Base-by-base conservation (phyloP, 371 early-diverging fungal genomes). In the Mucor sp. region DNA sequence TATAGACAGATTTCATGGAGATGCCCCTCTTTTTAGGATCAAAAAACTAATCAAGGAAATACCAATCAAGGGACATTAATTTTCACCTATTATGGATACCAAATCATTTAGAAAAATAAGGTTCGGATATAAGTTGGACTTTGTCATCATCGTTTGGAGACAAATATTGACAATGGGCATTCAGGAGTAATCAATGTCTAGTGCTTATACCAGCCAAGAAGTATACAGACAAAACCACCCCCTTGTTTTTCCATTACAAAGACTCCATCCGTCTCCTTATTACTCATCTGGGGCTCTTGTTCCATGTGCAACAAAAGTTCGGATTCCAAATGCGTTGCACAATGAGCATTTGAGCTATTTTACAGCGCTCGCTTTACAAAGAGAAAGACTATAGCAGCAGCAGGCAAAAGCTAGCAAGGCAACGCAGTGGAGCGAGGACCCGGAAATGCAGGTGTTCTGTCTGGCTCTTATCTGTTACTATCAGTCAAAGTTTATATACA, bases 31-130 rank as follows among this genome's bases (percentile, higher is more conserved):
- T 50, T 50, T 50, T 50, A 50, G 50, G 23, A 50, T 25, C 25
- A 25, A 23, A n/a, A 50, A 25, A 9, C 12, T 9, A 50, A 50
- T 50, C 50, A 50, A 25, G 50, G 21, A 50, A 50, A 50, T 50
- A 67, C 67, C 67, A 67, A 67, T 67, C 67, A 67, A 59, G 60
- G 39, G 17, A 60, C 60, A 55, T 39, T 56, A 35, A 37, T 37
- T 32, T 64, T 55, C 14, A 39, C 55, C 33, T 25, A 39, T 25
- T 56, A 56, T 32, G 64, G 64, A 64, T 28, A 39, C 23, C 25
- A 25, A 50, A 50, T 50, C 50, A 50, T 50, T 50, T 23, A 50
- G 50, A 50, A 23, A n/a, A 50, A 19, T 50, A 50, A 50, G 50
- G 21, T 50, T 50, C 50, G 50, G 50, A 50, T 50, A 50, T 50